A percentile compares a stretch with the other conserved stretches of the same genome.
These are phyloP conservation scores for Maudiozyma turicensis DNA, from an alignment of 805 yeast species.

Conservation along the genomic window DNA sequence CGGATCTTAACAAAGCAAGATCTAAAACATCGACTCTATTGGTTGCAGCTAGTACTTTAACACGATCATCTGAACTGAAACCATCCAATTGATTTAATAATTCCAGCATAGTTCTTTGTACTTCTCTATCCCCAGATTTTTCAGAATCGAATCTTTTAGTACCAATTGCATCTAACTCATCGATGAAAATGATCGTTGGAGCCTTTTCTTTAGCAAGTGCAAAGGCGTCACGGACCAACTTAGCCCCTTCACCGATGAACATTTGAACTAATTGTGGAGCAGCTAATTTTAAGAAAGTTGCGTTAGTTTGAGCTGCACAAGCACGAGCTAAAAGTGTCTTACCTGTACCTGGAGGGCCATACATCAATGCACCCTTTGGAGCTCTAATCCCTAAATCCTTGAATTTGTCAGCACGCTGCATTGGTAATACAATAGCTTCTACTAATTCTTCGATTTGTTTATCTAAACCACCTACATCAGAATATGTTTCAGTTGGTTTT, in stretches of 20 bases:
- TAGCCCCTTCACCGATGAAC: conserved; percentile 98
- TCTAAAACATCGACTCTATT: conserved; percentile 96
- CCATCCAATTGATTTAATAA: conserved; percentile 95
- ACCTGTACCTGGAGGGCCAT: conserved; percentile 99
- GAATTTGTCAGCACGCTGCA: conserved; percentile 97
- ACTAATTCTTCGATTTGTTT: conserved; percentile 97
- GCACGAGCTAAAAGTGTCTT: conserved; percentile 95
- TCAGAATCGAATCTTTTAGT: conserved; percentile 96
- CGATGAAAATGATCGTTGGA: conserved; percentile 95
- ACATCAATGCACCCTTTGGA: conserved; percentile 96
- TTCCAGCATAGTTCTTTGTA: conserved; percentile 98
- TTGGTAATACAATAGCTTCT: conserved; percentile 96
- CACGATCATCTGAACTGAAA: conserved; percentile 93
- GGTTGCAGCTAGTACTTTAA: conserved; percentile 95
- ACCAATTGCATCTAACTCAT: conserved; percentile 98
- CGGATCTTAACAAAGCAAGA: conserved; percentile 96
- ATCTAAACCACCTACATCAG: conserved; percentile 96
- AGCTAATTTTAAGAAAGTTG: conserved; percentile 90
- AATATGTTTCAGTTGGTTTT: conserved; percentile 93
- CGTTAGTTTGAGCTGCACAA: conserved; percentile 97
- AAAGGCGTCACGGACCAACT: conserved; percentile 93
- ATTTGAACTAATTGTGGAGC: conserved; percentile 98
- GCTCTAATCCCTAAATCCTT: conserved; percentile 90
- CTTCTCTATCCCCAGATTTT: conserved; percentile 96
- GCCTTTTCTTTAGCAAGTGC: conserved; percentile 97